Evolutionary conservation across 2,329 filamentous ascomycete genomes (phyloP), one percentile per base, ranked within the genome.

Genomic region (Botrytis hyacinthi): DNA sequence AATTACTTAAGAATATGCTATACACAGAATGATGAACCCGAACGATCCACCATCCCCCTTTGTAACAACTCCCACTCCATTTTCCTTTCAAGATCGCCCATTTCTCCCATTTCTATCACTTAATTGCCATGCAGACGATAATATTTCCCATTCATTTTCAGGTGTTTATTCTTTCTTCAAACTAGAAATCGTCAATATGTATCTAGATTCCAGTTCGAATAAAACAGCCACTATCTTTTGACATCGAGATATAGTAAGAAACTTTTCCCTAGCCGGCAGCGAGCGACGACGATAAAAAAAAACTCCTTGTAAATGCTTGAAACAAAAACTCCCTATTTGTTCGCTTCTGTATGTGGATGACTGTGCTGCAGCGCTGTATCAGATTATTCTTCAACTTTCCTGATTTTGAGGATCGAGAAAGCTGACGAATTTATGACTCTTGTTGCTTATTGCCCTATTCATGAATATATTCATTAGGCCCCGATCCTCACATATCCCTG

Each of bases 401-500:
- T 54, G 32, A 20, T 7, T 68, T 68, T 8, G 46, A 51, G 35
- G 12, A 40, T 68, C 14, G 14, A 40, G 32, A 29, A 54, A 26
- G 32, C 44, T 26, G 22, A n/a, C 32, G 37, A n/a, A 14, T 67
- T 12, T 32, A 48, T 35, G 20, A 40, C 37, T 54, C 65, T 54
- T 40, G 26, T 68, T n/a, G 48, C 20, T 46, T 26, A 29, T 32
- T n/a, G 48, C 35, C 48, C 18, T 26, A 42, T 3, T 42, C 16
- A 44, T 20, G 35, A 18, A 32, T 32, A 44, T 22, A 44, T 65
- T 51, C 35, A 29, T 76, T 71, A 78, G 73, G 77, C 78, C 40
- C 78, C 77, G 57, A 79, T 79, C 57, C 78, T 76, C 44, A 79
- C 78, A 66, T 79, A 79, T 18, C 78, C 78, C 37, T 74, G 73